phyloP scores from a whole-genome alignment of 371 early-diverging fungal genomes.

The Smittium mucronatum region DNA sequence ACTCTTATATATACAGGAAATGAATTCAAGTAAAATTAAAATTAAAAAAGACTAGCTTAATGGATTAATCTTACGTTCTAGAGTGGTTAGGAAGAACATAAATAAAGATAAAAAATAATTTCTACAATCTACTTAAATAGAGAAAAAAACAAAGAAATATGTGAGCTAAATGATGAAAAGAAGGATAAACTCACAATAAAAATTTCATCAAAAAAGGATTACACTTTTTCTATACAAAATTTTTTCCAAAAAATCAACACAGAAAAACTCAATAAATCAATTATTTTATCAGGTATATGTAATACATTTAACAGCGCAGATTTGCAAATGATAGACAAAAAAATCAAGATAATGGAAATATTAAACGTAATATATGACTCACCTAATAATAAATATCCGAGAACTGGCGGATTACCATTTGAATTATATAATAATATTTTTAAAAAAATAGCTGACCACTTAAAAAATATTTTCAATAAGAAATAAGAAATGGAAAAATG shows the following conservation, averaged over 20 bases:
- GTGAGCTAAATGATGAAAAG: not conserved
- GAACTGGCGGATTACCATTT: slow-evolving; percentile 11
- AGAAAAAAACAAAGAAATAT: slow-evolving; percentile 4
- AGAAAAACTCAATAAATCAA: no score
- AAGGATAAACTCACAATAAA: not conserved
- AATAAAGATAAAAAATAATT: slow-evolving; percentile 8
- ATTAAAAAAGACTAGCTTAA: no score
- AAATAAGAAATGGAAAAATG: not conserved
- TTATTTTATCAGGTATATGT: no score
- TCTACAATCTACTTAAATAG: slow-evolving; percentile 3
- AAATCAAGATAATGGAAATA: not conserved
- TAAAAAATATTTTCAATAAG: not conserved
- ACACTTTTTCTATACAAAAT: no score
- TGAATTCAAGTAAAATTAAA: no score
- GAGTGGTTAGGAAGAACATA: not conserved
- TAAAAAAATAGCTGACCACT: not conserved
- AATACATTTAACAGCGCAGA: no score
- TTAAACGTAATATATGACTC: not conserved
- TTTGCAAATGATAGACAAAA: not conserved
- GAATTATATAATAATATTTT: slow-evolving; percentile 9
- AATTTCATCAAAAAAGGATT: no score
- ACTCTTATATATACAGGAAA: no score
- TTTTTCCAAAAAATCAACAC: no score
- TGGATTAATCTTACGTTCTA: no score
- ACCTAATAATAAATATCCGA: slow-evolving; percentile 13